A percentile compares a stretch with the other conserved stretches of the same genome.
These are phyloP conservation scores for Podaxis sp. DNA, from an alignment of 768 basidiomycete genomes.

Conservation along the genomic window DNA sequence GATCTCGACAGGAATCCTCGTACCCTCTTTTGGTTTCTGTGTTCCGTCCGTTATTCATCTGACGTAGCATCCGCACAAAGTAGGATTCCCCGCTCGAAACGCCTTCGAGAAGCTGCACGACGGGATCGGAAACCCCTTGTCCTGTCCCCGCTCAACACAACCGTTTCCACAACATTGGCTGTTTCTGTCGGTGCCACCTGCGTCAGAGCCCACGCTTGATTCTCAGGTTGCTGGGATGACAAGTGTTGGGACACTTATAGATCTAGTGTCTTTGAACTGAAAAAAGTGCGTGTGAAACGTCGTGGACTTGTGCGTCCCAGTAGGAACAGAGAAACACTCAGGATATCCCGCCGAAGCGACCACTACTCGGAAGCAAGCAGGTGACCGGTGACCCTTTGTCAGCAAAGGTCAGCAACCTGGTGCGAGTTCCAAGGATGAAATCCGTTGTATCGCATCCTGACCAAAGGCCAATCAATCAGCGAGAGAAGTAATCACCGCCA, in stretches of 20 bases:
- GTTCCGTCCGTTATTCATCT: background rate
- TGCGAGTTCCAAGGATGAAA: background rate
- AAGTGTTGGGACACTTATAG: background rate
- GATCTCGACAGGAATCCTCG: background rate
- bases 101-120: slow-evolving; percentile 1
- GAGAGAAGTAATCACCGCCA: background rate
- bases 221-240: background rate
- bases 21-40: background rate
- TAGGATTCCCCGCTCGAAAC: background rate
- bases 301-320: background rate
- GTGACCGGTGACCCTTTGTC: background rate
- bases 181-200: background rate
- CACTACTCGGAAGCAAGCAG: background rate
- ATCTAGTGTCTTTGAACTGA: background rate
- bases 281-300: background rate
- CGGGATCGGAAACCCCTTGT: background rate
- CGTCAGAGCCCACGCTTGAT: background rate
- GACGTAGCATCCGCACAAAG: background rate
- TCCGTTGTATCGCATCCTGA: background rate
- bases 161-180: background rate
- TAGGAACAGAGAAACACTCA: slow-evolving; percentile 9
- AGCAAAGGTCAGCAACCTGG: background rate
- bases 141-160: background rate
- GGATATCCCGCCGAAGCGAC: no score
- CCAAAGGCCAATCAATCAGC: background rate